Conservation (phyloP, 2,329 filamentous ascomycete genomes). For the Ciborinia camelliae region DNA sequence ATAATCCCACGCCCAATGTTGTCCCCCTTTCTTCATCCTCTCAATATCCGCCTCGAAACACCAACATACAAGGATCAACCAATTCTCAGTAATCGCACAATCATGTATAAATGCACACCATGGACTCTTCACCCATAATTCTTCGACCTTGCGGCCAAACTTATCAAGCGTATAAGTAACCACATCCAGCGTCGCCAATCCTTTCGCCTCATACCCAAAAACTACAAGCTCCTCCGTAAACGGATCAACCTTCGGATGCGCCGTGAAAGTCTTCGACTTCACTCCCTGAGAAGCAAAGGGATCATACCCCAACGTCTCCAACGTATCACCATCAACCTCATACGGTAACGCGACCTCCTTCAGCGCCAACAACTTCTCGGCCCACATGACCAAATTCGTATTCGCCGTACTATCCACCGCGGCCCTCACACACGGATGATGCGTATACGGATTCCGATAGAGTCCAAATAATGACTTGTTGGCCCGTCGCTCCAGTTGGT, state of each 20-base stretch:
- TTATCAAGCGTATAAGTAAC: slow-evolving; percentile 45
- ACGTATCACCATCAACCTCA: slow-evolving; percentile 45
- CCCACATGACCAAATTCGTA: slow-evolving; percentile 56
- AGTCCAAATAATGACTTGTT: slow-evolving; percentile 33
- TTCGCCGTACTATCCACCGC: slow-evolving; percentile 39
- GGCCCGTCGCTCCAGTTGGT: slow-evolving; percentile 28
- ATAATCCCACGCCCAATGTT: slow-evolving; percentile 51
- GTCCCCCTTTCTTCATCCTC: slow-evolving; percentile 44
- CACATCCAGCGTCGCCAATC: slow-evolving; percentile 45
- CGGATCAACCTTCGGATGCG: slow-evolving; percentile 51
- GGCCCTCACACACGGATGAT: neutral
- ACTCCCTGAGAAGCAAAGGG: slow-evolving; percentile 48
- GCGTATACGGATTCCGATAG: slow-evolving; percentile 7
- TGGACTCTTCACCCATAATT: slow-evolving; percentile 47
- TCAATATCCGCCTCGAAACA: slow-evolving; percentile 43
- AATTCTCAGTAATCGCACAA: slow-evolving; percentile 46
- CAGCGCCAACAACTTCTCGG: slow-evolving; percentile 49
- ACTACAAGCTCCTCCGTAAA: slow-evolving; percentile 50
- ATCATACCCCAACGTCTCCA: slow-evolving; percentile 47
- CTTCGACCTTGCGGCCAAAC: slow-evolving; percentile 44
- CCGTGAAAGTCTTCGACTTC: slow-evolving; percentile 46
- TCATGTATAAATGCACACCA: slow-evolving; percentile 53
- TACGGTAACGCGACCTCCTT: slow-evolving; percentile 53
- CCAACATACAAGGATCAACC: slow-evolving; percentile 20
- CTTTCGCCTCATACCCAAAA: slow-evolving; percentile 49